Evolutionary conservation across 352 stramenopile genomes (phyloP), one percentile per base, ranked within the genome.

Genomic region (Phytopythium kandeliae): DNA sequence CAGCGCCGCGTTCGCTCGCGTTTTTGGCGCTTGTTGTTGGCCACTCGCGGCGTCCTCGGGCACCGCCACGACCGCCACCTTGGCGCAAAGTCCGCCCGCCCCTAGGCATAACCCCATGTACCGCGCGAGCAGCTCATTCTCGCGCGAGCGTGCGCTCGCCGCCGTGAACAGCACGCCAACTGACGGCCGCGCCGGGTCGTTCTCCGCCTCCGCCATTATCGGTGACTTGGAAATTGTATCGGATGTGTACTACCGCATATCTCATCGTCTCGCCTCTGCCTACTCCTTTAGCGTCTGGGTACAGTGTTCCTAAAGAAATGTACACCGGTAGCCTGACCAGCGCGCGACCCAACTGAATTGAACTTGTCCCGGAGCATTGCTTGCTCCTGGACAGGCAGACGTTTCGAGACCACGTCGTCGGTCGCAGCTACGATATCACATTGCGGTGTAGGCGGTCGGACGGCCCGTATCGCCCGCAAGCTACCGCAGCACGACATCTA

Each of bases 101-200:
- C 69, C 71, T 45, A 86, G 21, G 40, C 69, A 82, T 10, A 91
- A 55, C 9, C 71, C 75, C 36, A 89, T 37, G 52, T 86, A 91
- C 50, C 67, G 71, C 43, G 80, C 80, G 19, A 86, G 58, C 26
- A 76, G 66, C 61, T 75, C 65, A 22, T 76, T 64, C 58, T 91
- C 80, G n/a, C 62, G 59, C 25, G 73, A 85, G 19, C 66, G 34
- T 10, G 40, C 50, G 55, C 78, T 86, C 19, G 28, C 54, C 26
- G 60, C 60, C 46, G 77, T 77, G 65, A 85, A 86, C 45, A 91
- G 51, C 30, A 91, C 54, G 19, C 58, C 78, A 19, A 89, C 70
- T 43, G 62, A 45, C 12, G 75, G 71, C 16, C 51, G 31, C 10
- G 57, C 54, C 7, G 3, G 21, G 40, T 22, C 40, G 17, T 17